Conservation (phyloP, 257 asterid species). For the Linderniella brevidens region DNA sequence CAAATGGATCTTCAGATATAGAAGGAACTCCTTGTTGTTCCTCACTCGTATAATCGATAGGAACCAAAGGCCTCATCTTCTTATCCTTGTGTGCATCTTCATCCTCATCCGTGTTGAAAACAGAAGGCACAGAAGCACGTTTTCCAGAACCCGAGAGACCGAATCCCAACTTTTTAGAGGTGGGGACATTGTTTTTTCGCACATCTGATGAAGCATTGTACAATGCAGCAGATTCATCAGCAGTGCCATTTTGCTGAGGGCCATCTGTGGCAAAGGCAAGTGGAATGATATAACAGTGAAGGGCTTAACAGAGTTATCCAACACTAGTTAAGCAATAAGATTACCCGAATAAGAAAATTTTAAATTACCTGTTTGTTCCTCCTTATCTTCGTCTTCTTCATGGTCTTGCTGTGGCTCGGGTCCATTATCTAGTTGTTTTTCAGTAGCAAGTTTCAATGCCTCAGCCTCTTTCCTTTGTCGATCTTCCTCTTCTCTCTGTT, state of each 20-base stretch:
- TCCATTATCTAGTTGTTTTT: conserved; percentile 25
- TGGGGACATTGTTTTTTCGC: conserved; percentile 43
- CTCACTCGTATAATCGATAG: conserved; percentile 89
- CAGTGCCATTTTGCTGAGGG: conserved; percentile 35
- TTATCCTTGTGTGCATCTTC: conserved; percentile 88
- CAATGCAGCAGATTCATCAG: conserved; percentile 26
- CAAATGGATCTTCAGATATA: conserved; percentile 35
- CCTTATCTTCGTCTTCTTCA: conserved; percentile 23
- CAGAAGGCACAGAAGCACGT: conserved; percentile 83
- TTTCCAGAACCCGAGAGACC: conserved; percentile 85
- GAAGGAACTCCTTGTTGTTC: conserved; percentile 49
- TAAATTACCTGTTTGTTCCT: conserved; percentile 22
- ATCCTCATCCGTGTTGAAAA: conserved; percentile 80
- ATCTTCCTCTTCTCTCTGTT: conserved; percentile 57
- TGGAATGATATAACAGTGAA: conserved; percentile 8
- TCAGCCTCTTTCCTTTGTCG: conserved; percentile 46
- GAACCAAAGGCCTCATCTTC: conserved; percentile 97
- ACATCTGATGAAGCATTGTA: conserved; percentile 29
- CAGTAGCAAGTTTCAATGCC: conserved; percentile 26
- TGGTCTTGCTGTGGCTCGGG: conserved; percentile 29
- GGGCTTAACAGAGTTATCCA: conserved; percentile 1
- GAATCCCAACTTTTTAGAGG: conserved; percentile 69
- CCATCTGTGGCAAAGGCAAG: conserved; percentile 23
- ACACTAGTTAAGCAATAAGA: background rate
- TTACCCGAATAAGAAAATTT: conserved; percentile 4